phyloP scores from a whole-genome alignment of 495 filamentous ascomycete genomes.

The Penicillium argentinense region DNA sequence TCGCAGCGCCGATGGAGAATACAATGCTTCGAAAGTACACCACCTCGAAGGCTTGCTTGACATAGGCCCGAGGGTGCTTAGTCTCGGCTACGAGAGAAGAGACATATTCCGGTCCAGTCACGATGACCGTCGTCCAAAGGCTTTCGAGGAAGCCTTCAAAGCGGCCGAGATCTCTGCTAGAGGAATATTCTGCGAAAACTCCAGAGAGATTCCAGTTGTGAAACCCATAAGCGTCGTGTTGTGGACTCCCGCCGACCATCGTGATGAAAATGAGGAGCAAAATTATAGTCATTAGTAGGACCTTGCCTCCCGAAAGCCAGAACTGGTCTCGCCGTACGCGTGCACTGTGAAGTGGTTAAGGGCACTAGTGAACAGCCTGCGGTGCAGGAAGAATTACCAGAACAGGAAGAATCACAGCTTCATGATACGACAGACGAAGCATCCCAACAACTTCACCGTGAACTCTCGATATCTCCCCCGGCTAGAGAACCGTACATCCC shows the following conservation, averaged over 20 bases:
- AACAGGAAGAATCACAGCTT: too few species aligned
- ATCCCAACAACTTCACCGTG: too few species aligned
- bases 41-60: neutral
- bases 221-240: constrained; percentile 1
- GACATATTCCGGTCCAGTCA: neutral
- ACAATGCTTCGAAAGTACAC: neutral
- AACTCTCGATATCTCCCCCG: too few species aligned
- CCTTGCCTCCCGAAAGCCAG: neutral
- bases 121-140: neutral
- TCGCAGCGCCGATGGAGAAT: neutral
- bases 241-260: constrained; percentile 1
- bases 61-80: neutral
- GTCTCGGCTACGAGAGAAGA: neutral
- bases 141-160: neutral
- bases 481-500: too few species aligned
- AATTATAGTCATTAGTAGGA: neutral
- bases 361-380: too few species aligned
- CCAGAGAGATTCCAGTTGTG: neutral
- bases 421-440: too few species aligned
- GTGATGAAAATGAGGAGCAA: constrained; percentile 1
- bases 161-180: neutral
- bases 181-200: neutral
- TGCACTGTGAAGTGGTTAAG: too few species aligned
- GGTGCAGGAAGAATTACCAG: too few species aligned
- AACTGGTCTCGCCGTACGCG: too few species aligned